phyloP scores from a whole-genome alignment of 495 filamentous ascomycete genomes.

The Penicillium soppii region DNA sequence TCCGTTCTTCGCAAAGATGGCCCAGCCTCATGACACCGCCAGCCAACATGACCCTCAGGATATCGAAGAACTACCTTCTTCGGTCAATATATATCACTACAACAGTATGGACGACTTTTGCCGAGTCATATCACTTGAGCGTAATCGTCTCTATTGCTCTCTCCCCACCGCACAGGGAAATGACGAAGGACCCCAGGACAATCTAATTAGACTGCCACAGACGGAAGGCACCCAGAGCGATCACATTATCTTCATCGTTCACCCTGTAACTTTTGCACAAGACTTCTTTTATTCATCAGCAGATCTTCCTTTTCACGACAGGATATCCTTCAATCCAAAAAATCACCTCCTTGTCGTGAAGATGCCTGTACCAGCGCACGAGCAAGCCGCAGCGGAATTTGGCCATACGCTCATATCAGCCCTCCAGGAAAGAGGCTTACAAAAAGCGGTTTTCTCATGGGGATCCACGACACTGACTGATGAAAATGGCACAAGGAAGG shows the following conservation, averaged over 20 bases:
- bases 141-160: background rate
- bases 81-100: constrained; percentile 6
- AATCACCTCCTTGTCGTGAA: background rate
- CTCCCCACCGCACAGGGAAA: background rate
- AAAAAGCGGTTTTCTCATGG: background rate
- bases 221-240: constrained; percentile 2
- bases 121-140: constrained; percentile 4
- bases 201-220: background rate
- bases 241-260: constrained; percentile 1
- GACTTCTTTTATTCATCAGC: background rate
- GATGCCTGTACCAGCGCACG: background rate
- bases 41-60: background rate
- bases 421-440: background rate
- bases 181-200: background rate
- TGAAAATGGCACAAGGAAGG: constrained; percentile 2
- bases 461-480: background rate
- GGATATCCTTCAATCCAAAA: background rate
- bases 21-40: background rate
- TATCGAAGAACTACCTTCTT: constrained; percentile 4
- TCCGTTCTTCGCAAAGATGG: background rate
- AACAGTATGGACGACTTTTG: constrained; percentile 1
- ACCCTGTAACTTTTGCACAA: background rate
- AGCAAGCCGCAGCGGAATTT: background rate
- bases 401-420: background rate
- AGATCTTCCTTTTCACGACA: background rate